Percentiles rank a stretch among this genome's conserved stretches.
phyloP scores from a whole-genome alignment of 179 eudicot genomes.

The Heliamphora ciliata region DNA sequence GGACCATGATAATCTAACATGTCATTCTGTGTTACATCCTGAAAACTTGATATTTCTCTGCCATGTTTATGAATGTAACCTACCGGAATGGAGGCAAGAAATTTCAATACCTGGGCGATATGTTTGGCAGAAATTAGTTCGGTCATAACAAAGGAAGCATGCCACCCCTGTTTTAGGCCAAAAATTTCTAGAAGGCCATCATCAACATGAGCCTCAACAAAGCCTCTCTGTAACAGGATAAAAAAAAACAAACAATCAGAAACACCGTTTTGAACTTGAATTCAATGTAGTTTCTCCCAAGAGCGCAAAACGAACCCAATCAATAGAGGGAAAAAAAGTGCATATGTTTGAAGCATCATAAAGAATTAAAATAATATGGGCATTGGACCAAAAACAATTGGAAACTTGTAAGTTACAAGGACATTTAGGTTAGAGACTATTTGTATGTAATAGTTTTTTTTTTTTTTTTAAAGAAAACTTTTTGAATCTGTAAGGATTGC shows the following conservation, averaged over 20 bases:
- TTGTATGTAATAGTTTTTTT: too few species aligned
- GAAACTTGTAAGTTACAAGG: not conserved
- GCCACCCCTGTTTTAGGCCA: constrained; percentile 98
- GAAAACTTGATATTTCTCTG: too few species aligned
- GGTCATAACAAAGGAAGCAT: constrained; percentile 93
- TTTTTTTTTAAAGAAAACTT: too few species aligned
- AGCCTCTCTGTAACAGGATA: constrained; percentile 58
- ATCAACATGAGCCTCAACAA: constrained; percentile 86
- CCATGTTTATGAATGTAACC: too few species aligned
- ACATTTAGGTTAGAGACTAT: not conserved
- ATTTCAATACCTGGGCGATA: constrained; percentile 63
- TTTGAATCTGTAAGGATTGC: too few species aligned
- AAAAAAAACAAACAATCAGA: constrained; percentile 6
- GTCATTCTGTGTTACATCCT: too few species aligned
- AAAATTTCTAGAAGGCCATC: constrained; percentile 90
- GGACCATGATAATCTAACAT: too few species aligned
- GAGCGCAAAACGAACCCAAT: too few species aligned
- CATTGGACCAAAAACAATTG: not conserved
- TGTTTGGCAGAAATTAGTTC: constrained; percentile 90
- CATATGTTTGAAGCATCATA: not conserved
- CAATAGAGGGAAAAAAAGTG: too few species aligned
- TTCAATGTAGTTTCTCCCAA: not conserved
- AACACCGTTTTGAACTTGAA: not conserved
- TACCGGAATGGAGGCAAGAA: not conserved
- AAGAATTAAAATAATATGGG: not conserved